Evolutionary conservation across 768 basidiomycete species (phyloP), one percentile per base, ranked within the genome.

Genomic region (Trametes punicea): DNA sequence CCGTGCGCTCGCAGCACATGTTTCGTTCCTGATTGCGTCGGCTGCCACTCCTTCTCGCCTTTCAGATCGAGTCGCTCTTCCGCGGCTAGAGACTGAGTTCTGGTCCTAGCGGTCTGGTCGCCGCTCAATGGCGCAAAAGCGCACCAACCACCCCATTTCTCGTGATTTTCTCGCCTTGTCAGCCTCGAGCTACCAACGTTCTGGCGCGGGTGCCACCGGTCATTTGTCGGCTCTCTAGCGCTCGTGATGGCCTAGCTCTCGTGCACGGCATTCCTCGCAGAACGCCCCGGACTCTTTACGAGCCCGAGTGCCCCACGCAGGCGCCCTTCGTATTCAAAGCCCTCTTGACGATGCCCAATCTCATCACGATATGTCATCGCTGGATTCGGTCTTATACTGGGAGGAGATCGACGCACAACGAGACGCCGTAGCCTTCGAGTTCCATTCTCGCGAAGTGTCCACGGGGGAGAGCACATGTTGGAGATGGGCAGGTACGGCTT

Each of bases 181-280:
- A 59, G 57, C 57, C 47, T 44, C 57, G 52, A 59, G 57, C 57
- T 59, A 59, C 57, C 57, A 36, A 44, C 51, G 47, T 21, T 13
- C 51, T 30, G 57, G 57, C 27, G 47, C 51, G 57, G 57, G 57
- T 38, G 21, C 36, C 31, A 20, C 20, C 51, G 57, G 57, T 16
- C 31, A 46, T 33, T 44, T 53, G 51, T 59, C 47, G 51, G 51
- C 57, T 23, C 25, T 25, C 23, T 33, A 26, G 29, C 30, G 39
- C 30, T 26, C 46, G 30, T 16, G 38, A 38, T 15, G 44, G 44
- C 23, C 52, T 36, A n/a, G 44, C 44, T 30, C 44, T 34, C 26
- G 23, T 18, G 51, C 42, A 30, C 20, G 51, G 15, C 39, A 5
- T 23, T 49, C 27, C 51, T 26, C 25, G 39, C 56, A 40, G 44